Percentiles rank a stretch among this genome's conserved stretches.
phyloP scores from a whole-genome alignment of 352 stramenopile species.

The Phytophthora kernoviae region DNA sequence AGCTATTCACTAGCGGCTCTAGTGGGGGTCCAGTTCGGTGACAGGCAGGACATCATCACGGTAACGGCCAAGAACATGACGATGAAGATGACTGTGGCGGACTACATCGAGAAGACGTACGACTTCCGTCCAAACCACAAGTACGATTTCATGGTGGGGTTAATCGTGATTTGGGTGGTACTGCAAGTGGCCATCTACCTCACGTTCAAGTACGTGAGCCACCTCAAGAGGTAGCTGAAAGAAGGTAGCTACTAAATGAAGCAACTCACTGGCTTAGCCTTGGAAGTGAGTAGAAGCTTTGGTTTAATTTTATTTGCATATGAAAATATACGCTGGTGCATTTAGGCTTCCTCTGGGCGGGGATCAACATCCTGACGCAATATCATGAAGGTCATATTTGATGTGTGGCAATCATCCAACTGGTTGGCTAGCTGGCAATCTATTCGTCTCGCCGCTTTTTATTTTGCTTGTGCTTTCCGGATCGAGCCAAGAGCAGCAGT shows the following conservation, averaged over 20 bases:
- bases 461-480: too few relatives aligned
- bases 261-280: too few relatives aligned
- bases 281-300: too few relatives aligned
- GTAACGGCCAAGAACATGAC: conserved; percentile 1
- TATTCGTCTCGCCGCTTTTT: too few relatives aligned
- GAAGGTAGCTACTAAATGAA: too few relatives aligned
- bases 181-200: conserved; percentile 60
- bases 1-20: conserved; percentile 47
- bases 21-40: conserved; percentile 30
- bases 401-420: neutral
- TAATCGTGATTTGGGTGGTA: conserved; percentile 56
- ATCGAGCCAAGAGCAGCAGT: conserved; percentile 7
- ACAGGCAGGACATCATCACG: conserved; percentile 25
- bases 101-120: conserved; percentile 46
- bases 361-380: too few relatives aligned
- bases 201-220: conserved; percentile 75
- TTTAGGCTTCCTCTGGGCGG: too few relatives aligned
- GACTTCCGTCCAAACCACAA: conserved; percentile 54
- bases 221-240: conserved; percentile 29
- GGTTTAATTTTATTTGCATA: too few relatives aligned
- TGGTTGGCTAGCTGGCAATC: too few relatives aligned
- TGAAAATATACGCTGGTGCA: too few relatives aligned
- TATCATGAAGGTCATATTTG: neutral
- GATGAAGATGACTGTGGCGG: conserved; percentile 17
- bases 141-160: conserved; percentile 45